Base-by-base conservation (phyloP, 495 filamentous ascomycete genomes). In the Hypoxylon cercidicola region DNA sequence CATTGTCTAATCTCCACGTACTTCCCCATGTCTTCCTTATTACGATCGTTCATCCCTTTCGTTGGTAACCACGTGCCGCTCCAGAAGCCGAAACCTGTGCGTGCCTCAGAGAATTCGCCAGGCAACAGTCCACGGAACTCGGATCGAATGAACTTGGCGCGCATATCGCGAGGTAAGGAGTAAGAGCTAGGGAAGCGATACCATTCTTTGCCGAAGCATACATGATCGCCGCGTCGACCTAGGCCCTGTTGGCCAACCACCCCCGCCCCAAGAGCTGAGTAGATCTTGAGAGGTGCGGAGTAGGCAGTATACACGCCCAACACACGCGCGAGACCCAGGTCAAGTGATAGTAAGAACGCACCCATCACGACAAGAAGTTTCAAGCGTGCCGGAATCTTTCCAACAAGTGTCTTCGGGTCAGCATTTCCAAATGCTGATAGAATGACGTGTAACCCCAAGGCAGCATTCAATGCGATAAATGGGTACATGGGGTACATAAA, bases 401-500 rank as follows among this genome's bases (percentile, higher is more conserved):
- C 86, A 18, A 88, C 72, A 12, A 92, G 53, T 1, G 83, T 81
- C 59, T 83, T 87, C 0, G 87, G 85, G 59, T 94, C 82, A 23
- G 84, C 80, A 21, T 84, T 87, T 11, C 92, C 90, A 48, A 96
- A 76, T 45, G 89, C 86, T 23, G 86, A 77, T 6, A 97, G 82
- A 0, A 93, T 72, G 57, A 90, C 88, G 74, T 97, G 92, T 47
- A 95, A 79, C 1, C 92, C 79, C 49, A 97, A 78, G n/a, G 93
- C 91, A 11, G 94, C 94, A 76, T 95, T 95, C 21, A 98, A 82
- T n/a, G 90, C 92, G 20, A 99, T 82, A 51, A 92, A 89, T 8
- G 96, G 95, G 73, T 99, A 99, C 19, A 88, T 89, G 0, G 94
- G 94, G 74, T 96, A 98, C 93, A 99, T 98, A 79, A 99, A 99